A percentile compares a stretch with the other conserved stretches of the same genome.
These are phyloP conservation scores for Fraxinus velutina DNA, from an alignment of 305 asterid species.

Conservation along the genomic window DNA sequence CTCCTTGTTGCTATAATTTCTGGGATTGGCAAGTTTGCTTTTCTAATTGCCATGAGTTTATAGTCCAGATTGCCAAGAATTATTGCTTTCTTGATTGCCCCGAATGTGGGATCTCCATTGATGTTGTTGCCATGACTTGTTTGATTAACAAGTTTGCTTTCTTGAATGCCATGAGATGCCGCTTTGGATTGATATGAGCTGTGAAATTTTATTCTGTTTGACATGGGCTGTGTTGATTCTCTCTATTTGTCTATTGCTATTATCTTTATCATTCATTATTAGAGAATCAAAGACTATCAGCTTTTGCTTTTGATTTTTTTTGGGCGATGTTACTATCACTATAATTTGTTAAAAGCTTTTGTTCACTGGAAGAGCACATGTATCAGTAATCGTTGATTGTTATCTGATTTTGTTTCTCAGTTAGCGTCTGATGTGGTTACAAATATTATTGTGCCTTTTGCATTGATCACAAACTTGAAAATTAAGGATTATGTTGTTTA, in stretches of 20 bases:
- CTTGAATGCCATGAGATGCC: background rate
- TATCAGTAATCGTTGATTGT: background rate
- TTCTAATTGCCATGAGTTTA: background rate
- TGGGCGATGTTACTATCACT: background rate
- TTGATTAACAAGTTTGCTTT: background rate
- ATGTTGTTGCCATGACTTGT: background rate
- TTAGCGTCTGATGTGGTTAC: conserved; percentile 5
- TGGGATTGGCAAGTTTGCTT: background rate
- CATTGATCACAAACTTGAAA: conserved; percentile 14
- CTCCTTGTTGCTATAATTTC: background rate
- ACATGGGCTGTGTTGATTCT: conserved; percentile 1
- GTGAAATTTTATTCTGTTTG: background rate
- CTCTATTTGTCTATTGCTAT: background rate
- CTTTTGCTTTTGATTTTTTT: background rate
- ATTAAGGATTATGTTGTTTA: background rate
- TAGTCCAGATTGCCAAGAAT: background rate
- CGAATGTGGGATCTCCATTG: background rate
- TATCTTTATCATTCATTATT: background rate
- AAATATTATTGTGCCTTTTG: conserved; percentile 7
- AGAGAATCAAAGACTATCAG: background rate
- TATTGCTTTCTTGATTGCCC: background rate
- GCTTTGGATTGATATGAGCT: background rate
- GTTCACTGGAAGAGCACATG: background rate
- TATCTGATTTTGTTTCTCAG: conserved; percentile 14
- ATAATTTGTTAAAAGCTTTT: background rate